Conservation (phyloP, 2,329 filamentous ascomycete genomes). For the Myriosclerotinia duriaeana region DNA sequence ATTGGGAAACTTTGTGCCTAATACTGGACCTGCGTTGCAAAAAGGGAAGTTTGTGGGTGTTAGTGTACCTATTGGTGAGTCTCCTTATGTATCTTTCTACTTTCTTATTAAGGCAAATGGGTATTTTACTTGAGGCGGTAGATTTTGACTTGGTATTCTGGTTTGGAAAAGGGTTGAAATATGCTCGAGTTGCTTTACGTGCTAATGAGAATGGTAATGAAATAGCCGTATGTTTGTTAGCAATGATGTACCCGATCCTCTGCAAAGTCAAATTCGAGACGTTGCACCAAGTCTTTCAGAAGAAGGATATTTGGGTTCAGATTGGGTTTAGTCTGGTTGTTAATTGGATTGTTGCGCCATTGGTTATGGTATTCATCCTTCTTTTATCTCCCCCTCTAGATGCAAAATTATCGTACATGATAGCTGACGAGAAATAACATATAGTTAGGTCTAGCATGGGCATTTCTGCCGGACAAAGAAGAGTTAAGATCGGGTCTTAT, state of each 20-base stretch:
- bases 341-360: constrained; percentile 81
- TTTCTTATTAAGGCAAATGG: background rate
- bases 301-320: constrained; percentile 70
- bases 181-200: background rate
- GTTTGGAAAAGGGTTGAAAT: background rate
- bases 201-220: background rate
- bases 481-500: constrained; percentile 67
- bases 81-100: background rate
- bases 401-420: background rate
- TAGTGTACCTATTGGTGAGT: constrained; percentile 59
- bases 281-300: constrained; percentile 63
- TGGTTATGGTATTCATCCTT: constrained; percentile 63
- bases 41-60: constrained; percentile 63
- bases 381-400: too few relatives aligned
- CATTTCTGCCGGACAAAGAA: constrained; percentile 59
- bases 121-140: background rate
- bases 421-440: constrained; percentile 3
- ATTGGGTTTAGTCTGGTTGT: constrained; percentile 72
- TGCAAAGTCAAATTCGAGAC: constrained; percentile 82
- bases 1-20: constrained; percentile 61
- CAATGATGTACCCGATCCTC: constrained; percentile 94
- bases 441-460: constrained; percentile 63
- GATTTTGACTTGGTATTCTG: background rate
- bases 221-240: constrained; percentile 71
- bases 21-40: constrained; percentile 55